Evolutionary conservation across 148 eudicot species (phyloP).

Genomic region (Vaccinium myrtillus): DNA sequence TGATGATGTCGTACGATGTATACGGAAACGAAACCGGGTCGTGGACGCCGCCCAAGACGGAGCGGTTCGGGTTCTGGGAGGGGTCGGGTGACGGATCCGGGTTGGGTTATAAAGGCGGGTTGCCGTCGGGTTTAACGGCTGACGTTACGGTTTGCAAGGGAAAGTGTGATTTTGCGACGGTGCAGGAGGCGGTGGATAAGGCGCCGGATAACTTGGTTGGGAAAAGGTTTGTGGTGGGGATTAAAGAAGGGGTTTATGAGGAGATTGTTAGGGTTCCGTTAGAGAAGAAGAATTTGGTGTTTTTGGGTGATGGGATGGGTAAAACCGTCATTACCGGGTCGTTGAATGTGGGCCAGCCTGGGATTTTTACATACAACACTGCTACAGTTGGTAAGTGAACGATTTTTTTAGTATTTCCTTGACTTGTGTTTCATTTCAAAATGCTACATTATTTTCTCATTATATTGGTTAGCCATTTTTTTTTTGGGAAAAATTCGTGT

Average conservation of each 20-base stretch:
- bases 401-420: background rate
- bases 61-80: slow-evolving; percentile 85
- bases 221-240: slow-evolving; percentile 50
- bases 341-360: slow-evolving; percentile 49
- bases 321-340: slow-evolving; percentile 74
- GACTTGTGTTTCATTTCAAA: background rate
- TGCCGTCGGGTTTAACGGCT: slow-evolving; percentile 30
- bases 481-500: no score
- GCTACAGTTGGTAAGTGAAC: slow-evolving; percentile 78
- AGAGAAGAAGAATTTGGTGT: slow-evolving; percentile 75
- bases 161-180: slow-evolving; percentile 40
- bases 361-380: slow-evolving; percentile 60
- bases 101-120: slow-evolving; percentile 25
- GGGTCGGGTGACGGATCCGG: slow-evolving; percentile 15
- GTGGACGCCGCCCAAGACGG: slow-evolving; percentile 66
- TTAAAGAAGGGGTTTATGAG: slow-evolving; percentile 70
- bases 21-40: slow-evolving; percentile 38
- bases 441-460: background rate
- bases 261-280: slow-evolving; percentile 72
- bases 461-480: background rate
- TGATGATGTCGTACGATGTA: slow-evolving; percentile 47
- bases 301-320: slow-evolving; percentile 85
- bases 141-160: slow-evolving; percentile 70
- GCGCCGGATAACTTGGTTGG: slow-evolving; percentile 41
- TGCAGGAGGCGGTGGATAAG: slow-evolving; percentile 71